These are phyloP conservation scores for Monilinia laxa DNA, from an alignment of 2,329 filamentous ascomycete species.

Conservation along the genomic window DNA sequence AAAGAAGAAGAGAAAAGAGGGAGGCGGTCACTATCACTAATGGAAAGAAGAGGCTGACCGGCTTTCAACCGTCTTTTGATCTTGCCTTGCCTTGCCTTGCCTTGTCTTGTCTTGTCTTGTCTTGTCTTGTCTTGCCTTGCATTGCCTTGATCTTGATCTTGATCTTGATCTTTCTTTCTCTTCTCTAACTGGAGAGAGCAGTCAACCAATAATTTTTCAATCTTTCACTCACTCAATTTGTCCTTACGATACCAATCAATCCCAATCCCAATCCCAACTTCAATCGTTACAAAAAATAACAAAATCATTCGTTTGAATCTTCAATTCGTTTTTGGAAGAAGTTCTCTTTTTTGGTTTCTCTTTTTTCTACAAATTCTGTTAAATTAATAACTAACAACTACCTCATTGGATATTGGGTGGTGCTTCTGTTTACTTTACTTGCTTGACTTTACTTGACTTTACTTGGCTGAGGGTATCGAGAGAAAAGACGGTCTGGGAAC, in stretches of 20 bases:
- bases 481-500: neutral
- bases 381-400: neutral
- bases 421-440: neutral
- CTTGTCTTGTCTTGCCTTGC: too few species aligned
- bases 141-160: too few species aligned
- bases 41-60: conserved; percentile 12
- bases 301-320: conserved; percentile 23
- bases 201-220: neutral
- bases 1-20: too few species aligned
- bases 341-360: conserved; percentile 12
- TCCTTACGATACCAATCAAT: neutral
- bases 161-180: neutral
- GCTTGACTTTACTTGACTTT: neutral
- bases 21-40: neutral
- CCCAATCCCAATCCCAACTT: neutral
- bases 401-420: conserved; percentile 23
- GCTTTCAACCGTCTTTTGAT: conserved; percentile 10
- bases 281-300: conserved; percentile 3
- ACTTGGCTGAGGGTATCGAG: conserved; percentile 5
- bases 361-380: conserved; percentile 17
- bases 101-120: too few species aligned
- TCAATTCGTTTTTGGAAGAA: conserved; percentile 22
- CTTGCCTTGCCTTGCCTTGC: too few species aligned
- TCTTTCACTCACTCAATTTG: neutral
- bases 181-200: neutral